Evolutionary conservation across 176 grass and related monocot species (phyloP).

Genomic region (Lolium rigidum): DNA sequence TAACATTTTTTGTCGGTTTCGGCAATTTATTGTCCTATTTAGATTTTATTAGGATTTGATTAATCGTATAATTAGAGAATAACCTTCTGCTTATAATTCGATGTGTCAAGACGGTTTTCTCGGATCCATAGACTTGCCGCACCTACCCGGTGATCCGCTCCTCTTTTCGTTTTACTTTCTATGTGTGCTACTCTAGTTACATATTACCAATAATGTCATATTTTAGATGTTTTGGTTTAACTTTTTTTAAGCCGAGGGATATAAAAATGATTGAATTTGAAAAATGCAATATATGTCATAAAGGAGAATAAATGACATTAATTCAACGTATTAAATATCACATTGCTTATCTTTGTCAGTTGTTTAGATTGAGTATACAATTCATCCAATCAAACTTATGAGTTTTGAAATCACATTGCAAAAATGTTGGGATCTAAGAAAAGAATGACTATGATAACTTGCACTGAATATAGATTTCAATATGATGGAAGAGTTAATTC

Average conservation of each 20-base stretch:
- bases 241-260: not conserved
- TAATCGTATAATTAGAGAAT: not conserved
- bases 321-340: not conserved
- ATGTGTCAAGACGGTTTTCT: not conserved
- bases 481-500: too few relatives aligned
- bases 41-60: not conserved
- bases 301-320: not conserved
- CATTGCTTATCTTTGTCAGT: not conserved
- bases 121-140: not conserved
- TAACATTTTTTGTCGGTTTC: too few relatives aligned
- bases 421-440: too few relatives aligned
- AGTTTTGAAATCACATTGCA: not conserved
- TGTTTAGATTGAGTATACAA: not conserved
- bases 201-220: not conserved
- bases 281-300: not conserved
- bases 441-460: too few relatives aligned
- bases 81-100: not conserved
- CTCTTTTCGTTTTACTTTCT: not conserved
- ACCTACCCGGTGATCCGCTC: not conserved
- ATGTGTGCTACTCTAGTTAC: not conserved
- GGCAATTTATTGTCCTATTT: too few relatives aligned
- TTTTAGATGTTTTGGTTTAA: not conserved
- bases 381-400: not conserved
- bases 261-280: not conserved
- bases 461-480: too few relatives aligned